Evolutionary conservation across 768 basidiomycete species (phyloP), one percentile per base, ranked within the genome.

Genomic region (Mycena galericulata): DNA sequence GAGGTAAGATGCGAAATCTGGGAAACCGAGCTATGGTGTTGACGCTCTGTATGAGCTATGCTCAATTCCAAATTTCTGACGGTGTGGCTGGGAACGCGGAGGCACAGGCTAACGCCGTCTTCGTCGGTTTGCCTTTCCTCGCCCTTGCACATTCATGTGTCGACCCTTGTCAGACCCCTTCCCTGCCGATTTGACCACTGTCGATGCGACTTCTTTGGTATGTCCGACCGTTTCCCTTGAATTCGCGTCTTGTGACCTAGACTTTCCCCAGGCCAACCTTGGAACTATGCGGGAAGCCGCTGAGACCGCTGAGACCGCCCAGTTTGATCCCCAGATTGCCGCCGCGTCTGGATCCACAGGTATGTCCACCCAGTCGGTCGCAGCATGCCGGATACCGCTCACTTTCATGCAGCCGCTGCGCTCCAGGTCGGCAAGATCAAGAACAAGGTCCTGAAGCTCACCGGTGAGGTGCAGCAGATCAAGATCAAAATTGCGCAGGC

Each of bases 391-490:
- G n/a, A 24, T 26, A 30, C 9, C 43, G 27, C 18, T 17, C 4
- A 49, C 29, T 20, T 26, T 20, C 20, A 49, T 29, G n/a, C 47
- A 79, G 81, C 80, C 38, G 74, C 65, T 41, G 82, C 80, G 4
- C 79, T 84, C 40, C 70, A 75, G 58, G 73, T 74, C 63, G 82
- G 82, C 32, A 83, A 82, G 77, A 82, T 79, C 68, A 79, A 84
- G 81, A 84, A 84, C 79, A 84, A 84, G 76, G 82, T 84, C 22
- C 71, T 84, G 29, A 84, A 84, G 75, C 76, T 84, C 59, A 81
- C 81, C 57, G 82, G 78, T 22, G 75, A 77, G 59, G 73, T 76
- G 27, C 80, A 81, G 70, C 75, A 70, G 43, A 65, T 79, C 29
- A 76, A 79, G 69, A 81, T 80, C 74, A 77, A 74, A 79, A 76